Conservation (phyloP, 2,329 filamentous ascomycete genomes). For the Penicillium sp. region DNA sequence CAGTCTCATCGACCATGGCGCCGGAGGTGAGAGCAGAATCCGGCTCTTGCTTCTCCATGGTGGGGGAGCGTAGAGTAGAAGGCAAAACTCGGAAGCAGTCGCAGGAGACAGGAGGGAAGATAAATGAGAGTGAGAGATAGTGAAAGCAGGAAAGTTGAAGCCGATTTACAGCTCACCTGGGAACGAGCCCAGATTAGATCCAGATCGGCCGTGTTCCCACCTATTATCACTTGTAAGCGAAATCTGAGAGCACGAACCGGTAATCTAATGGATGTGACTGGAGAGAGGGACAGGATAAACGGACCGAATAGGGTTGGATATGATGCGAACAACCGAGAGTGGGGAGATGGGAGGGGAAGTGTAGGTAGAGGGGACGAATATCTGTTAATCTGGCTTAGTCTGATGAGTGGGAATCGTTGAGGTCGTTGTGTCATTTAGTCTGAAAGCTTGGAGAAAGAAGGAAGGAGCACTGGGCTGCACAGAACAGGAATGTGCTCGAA, state of each 20-base stretch:
- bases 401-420: too few species aligned
- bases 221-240: constrained; percentile 9
- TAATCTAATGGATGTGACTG: constrained; percentile 10
- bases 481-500: too few species aligned
- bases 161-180: background rate
- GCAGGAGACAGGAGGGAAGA: background rate
- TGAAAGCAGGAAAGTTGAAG: background rate
- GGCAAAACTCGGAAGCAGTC: background rate
- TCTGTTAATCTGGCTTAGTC: too few species aligned
- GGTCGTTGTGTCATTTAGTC: too few species aligned
- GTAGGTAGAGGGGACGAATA: too few species aligned
- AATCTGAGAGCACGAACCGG: constrained; percentile 6
- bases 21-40: constrained; percentile 19
- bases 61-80: background rate
- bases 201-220: constrained; percentile 9
- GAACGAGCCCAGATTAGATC: background rate
- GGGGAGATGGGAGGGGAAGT: background rate
- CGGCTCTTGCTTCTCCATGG: constrained; percentile 22
- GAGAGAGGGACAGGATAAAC: background rate
- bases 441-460: too few species aligned
- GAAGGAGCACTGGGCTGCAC: too few species aligned
- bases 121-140: background rate
- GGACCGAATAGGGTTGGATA: background rate
- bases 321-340: constrained; percentile 1
- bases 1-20: constrained; percentile 19